phyloP scores from a whole-genome alignment of 2,329 filamentous ascomycete genomes.

The Aphanocladium album region DNA sequence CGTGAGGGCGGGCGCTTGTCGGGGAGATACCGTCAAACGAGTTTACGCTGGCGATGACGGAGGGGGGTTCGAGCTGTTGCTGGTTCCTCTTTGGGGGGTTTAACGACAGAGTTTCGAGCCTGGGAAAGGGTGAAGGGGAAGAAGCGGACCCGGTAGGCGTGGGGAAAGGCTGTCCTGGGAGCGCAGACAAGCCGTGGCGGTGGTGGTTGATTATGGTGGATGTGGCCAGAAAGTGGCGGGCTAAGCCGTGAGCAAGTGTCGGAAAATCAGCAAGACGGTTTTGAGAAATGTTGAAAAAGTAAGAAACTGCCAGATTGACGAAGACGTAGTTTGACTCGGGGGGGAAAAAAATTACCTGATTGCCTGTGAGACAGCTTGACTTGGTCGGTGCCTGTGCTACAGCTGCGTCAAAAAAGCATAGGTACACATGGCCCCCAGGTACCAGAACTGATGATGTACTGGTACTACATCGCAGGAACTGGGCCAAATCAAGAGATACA shows the following conservation, averaged over 20 bases:
- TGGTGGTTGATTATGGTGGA: background rate
- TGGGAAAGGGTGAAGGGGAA: slow-evolving; percentile 10
- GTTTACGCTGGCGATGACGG: slow-evolving; percentile 4
- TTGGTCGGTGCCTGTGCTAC: background rate
- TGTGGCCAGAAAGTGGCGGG: background rate
- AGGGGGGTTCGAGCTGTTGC: slow-evolving; percentile 9
- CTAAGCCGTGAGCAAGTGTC: too few species aligned
- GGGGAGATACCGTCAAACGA: background rate
- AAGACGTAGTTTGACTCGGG: too few species aligned
- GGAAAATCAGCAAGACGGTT: background rate
- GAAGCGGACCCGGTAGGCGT: slow-evolving; percentile 9
- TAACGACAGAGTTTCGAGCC: background rate
- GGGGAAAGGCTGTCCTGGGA: slow-evolving; percentile 7
- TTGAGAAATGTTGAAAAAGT: too few species aligned
- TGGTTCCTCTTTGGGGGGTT: too few species aligned
- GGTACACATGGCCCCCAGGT: background rate
- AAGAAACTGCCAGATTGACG: too few species aligned
- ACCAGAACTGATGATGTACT: background rate
- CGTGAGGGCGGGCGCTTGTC: background rate
- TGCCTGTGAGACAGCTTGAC: too few species aligned
- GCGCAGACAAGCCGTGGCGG: background rate
- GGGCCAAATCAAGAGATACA: too few species aligned
- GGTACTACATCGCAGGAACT: background rate
- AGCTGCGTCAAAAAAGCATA: background rate
- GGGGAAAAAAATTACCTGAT: too few species aligned